Percentiles rank a stretch among this genome's conserved stretches.
Conservation (phyloP, 306 rosid genomes). For the Rosa lucieae region DNA sequence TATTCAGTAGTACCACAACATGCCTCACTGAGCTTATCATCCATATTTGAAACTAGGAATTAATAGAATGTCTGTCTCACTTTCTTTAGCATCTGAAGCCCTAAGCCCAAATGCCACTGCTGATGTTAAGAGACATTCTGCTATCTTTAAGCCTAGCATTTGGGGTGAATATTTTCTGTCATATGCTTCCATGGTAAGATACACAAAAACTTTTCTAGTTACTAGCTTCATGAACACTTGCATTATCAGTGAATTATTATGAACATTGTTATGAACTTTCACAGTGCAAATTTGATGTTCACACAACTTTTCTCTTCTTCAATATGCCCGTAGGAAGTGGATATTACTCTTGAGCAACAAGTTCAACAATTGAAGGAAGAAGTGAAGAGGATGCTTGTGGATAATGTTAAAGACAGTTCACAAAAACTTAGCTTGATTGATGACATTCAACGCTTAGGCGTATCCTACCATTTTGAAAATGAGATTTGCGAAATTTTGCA, state of each 20-base stretch:
- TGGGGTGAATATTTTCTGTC: neutral
- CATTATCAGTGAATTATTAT: too few relatives aligned
- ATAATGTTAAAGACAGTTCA: neutral
- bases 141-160: neutral
- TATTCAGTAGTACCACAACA: too few relatives aligned
- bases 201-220: too few relatives aligned
- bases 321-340: neutral
- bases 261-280: too few relatives aligned
- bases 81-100: neutral
- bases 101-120: neutral
- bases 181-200: neutral
- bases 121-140: neutral
- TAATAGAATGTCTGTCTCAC: neutral
- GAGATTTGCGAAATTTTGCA: neutral
- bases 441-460: neutral
- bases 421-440: neutral
- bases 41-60: neutral
- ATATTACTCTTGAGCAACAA: neutral
- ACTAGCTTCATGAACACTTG: too few relatives aligned
- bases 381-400: neutral
- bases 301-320: too few relatives aligned
- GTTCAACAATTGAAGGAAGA: neutral
- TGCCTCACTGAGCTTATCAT: too few relatives aligned
- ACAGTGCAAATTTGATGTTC: too few relatives aligned
- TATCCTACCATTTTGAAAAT: neutral